Conservation (phyloP, 768 basidiomycete species). For the Guyanaporus albipodus region DNA sequence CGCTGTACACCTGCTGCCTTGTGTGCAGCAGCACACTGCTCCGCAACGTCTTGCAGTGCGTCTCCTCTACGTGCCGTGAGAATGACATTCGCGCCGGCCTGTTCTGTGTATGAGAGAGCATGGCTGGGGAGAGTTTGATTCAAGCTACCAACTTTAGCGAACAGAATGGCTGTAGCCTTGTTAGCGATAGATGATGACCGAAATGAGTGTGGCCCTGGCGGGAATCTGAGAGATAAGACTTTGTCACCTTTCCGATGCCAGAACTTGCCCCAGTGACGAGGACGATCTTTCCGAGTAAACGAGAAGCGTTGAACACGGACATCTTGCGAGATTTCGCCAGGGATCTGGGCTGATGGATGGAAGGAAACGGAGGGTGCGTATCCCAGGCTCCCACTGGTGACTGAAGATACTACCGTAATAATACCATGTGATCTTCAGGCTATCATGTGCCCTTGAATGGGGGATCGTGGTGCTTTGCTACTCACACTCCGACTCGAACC, state of each 20-base stretch:
- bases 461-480: too few relatives aligned
- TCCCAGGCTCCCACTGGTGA: too few relatives aligned
- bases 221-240: slow-evolving; percentile 23
- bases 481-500: too few relatives aligned
- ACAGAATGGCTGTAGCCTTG: slow-evolving; percentile 84
- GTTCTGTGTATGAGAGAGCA: neutral
- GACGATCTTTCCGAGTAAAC: slow-evolving; percentile 79
- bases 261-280: slow-evolving; percentile 87
- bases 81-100: slow-evolving; percentile 88
- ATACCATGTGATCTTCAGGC: slow-evolving; percentile 10
- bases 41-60: slow-evolving; percentile 63
- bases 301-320: slow-evolving; percentile 79
- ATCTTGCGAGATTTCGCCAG: slow-evolving; percentile 34
- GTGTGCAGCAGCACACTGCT: slow-evolving; percentile 65
- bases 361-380: neutral
- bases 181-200: neutral
- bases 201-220: neutral
- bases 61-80: slow-evolving; percentile 78
- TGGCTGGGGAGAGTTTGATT: neutral
- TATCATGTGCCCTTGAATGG: too few relatives aligned
- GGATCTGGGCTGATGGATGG: neutral
- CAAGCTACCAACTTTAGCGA: slow-evolving; percentile 62
- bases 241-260: slow-evolving; percentile 88
- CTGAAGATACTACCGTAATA: too few relatives aligned
- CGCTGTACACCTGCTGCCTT: slow-evolving; percentile 65